Base-by-base conservation (phyloP, 1,284 basidiomycete genomes). In the Puccinia triticina region DNA sequence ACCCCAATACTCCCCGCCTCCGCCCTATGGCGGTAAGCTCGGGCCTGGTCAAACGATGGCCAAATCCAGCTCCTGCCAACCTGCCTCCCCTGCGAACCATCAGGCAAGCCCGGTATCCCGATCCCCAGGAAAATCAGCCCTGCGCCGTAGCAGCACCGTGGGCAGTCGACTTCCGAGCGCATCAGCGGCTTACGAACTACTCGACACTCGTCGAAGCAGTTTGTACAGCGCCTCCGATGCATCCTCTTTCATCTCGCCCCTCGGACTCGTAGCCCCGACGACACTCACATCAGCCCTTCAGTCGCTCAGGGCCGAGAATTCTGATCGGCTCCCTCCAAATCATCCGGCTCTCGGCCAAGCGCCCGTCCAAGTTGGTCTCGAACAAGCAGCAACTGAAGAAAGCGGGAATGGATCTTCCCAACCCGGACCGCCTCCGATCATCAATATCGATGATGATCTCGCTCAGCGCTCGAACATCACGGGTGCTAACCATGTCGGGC, bases 101-200 rank as follows among this genome's bases (percentile, higher is more conserved):
- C 12, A 46, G 10, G 23, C 66, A 5, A 69, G 21, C 18, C 34
- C 23, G 66, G n/a, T 29, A 69, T 23, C 66, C 7, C 40, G n/a
- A 26, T 67, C 66, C 14, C 43, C 40, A 10, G 11, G 59, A 14
- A 29, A 43, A 66, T 32, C 61, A 50, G 55, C 21, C 18, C 67
- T 80, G 23, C 77, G 77, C 29, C 50, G 77, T 46, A 80, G 77
- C 59, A 80, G 77, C 48, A 80, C 77, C 21, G 67, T 80, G 34
- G 77, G 67, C 37, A 69, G 55, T 71, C 77, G 77, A 40, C 32
- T 67, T 29, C 48, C 26, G 18, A 66, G 59, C 29, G 26, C 11
- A 11, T 34, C 64, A 16, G 34, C 64, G 26, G 43, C 59, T 66
- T 66, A 34, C 37, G 59, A 67, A 77, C 16, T 46, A 34, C 1